A percentile compares a stretch with the other conserved stretches of the same genome.
These are phyloP conservation scores for Scenedesmus sp. DNA, from an alignment of 163 green algal genomes.

Conservation along the genomic window DNA sequence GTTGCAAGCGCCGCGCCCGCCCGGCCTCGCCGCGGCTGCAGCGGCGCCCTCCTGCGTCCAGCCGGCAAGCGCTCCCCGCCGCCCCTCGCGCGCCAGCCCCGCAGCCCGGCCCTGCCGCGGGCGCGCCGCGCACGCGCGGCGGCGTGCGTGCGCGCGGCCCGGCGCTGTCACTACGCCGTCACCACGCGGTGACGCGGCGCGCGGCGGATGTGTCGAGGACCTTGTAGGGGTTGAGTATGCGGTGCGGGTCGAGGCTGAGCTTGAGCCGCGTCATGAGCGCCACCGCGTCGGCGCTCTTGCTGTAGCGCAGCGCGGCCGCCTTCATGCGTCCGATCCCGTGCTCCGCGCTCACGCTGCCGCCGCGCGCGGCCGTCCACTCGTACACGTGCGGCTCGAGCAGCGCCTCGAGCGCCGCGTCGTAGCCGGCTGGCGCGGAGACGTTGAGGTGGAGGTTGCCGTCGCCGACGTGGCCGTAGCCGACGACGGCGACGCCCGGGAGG, in stretches of 20 bases:
- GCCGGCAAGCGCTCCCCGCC: no score
- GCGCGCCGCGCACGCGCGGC: no score
- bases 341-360: slow-evolving; percentile 94
- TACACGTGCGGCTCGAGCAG: slow-evolving; percentile 96
- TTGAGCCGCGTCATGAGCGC: slow-evolving; percentile 91
- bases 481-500: slow-evolving; percentile 30
- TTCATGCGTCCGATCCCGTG: slow-evolving; percentile 97
- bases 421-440: slow-evolving; percentile 64
- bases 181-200: no score
- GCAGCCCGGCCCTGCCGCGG: no score
- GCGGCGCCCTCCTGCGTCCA: no score
- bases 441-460: slow-evolving; percentile 99
- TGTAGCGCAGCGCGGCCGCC: slow-evolving; percentile 76
- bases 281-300: slow-evolving; percentile 75
- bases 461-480: slow-evolving; percentile 92
- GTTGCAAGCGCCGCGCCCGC: no score
- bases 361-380: slow-evolving; percentile 73
- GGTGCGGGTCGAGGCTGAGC: slow-evolving; percentile 81
- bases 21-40: no score
- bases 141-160: no score
- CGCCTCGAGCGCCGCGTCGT: slow-evolving; percentile 13
- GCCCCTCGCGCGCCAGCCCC: no score
- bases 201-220: no score
- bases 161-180: no score
- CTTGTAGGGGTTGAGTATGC: slow-evolving; percentile 99